phyloP scores from a whole-genome alignment of 306 rosid species.

The Cucurbita moschata region DNA sequence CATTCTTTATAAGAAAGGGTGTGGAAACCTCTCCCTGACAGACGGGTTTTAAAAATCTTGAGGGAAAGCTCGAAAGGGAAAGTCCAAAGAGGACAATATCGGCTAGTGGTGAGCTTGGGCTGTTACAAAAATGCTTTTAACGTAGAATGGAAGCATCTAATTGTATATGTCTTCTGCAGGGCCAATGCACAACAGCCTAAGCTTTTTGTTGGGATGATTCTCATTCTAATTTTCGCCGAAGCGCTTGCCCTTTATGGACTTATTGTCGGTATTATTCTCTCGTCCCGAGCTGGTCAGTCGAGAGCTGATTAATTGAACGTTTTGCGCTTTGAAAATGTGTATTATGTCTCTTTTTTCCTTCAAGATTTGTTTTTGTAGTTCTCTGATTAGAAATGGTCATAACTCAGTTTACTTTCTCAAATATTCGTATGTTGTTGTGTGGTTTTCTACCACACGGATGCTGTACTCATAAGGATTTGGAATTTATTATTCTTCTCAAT shows the following conservation, averaged over 20 bases:
- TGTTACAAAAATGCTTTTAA: not conserved
- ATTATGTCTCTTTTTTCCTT: not conserved
- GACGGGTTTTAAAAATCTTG: too few relatives aligned
- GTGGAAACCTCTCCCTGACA: too few relatives aligned
- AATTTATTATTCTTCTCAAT: not conserved
- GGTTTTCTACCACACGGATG: conserved; percentile 3
- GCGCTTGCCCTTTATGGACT: conserved; percentile 51
- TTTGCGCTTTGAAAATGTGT: not conserved
- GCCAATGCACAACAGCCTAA: conserved; percentile 54
- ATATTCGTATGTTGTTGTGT: not conserved
- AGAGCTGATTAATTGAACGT: conserved; percentile 31
- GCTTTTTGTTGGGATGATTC: conserved; percentile 56
- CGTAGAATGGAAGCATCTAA: not conserved
- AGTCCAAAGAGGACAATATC: too few relatives aligned
- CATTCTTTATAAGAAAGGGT: too few relatives aligned
- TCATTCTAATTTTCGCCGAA: conserved; percentile 46
- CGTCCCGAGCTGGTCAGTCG: conserved; percentile 50
- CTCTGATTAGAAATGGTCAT: not conserved
- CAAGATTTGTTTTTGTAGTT: not conserved
- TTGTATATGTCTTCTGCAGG: conserved; percentile 12
- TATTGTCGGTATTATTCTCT: conserved; percentile 49
- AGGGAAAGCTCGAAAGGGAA: too few relatives aligned
- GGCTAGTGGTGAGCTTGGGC: too few relatives aligned
- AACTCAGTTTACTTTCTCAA: not conserved
- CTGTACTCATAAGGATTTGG: not conserved